Evolutionary conservation across 768 basidiomycete genomes (phyloP).

Genomic region (Suillus subluteus): DNA sequence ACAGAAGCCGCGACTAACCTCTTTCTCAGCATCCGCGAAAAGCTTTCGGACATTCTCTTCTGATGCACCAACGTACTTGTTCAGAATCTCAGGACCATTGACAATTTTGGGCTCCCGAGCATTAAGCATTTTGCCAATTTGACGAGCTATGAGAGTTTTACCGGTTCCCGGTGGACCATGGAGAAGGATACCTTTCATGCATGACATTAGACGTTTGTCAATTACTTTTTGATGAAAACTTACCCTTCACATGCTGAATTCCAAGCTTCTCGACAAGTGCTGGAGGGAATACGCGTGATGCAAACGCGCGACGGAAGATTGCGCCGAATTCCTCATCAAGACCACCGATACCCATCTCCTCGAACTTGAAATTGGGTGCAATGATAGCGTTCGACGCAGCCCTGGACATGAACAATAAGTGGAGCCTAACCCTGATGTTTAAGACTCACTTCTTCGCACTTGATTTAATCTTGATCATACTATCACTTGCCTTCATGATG

Average conservation of each 20-base stretch:
- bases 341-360: conserved; percentile 99
- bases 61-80: conserved; percentile 95
- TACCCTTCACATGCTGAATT: conserved; percentile 97
- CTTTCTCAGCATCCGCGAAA: conserved; percentile 97
- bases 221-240: conserved; percentile 14
- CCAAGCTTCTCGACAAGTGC: conserved; percentile 96
- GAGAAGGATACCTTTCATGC: conserved; percentile 77
- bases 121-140: conserved; percentile 99
- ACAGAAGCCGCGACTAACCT: conserved; percentile 50
- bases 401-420: conserved; percentile 43
- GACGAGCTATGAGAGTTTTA: conserved; percentile 96
- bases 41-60: conserved; percentile 98
- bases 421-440: background rate
- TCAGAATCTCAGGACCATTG: conserved; percentile 96
- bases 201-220: background rate
- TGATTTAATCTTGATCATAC: conserved; percentile 87
- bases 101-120: conserved; percentile 98
- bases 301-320: conserved; percentile 98
- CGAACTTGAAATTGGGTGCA: conserved; percentile 98
- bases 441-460: conserved; percentile 82
- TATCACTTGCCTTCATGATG: conserved; percentile 81
- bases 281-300: conserved; percentile 97
- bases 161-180: conserved; percentile 98
- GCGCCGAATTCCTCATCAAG: conserved; percentile 92
- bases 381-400: conserved; percentile 94